Percentiles rank a stretch among this genome's conserved stretches.
phyloP scores from a whole-genome alignment of 164 flowering plant genomes.

The Tinospora cordifolia region DNA sequence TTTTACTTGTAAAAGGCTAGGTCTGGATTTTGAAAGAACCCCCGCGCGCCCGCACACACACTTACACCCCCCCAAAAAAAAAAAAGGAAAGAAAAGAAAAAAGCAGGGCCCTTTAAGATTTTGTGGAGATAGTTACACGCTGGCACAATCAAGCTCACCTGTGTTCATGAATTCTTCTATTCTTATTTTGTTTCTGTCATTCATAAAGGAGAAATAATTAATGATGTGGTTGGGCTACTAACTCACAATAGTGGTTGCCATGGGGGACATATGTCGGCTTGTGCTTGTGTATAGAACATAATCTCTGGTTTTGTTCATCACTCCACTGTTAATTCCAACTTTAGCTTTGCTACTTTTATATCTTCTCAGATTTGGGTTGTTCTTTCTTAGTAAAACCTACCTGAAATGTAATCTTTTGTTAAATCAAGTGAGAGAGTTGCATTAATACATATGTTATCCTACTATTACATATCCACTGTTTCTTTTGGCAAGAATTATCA shows the following conservation, averaged over 20 bases:
- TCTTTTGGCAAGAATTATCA: too few relatives aligned
- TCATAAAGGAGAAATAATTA: slow-evolving; percentile 1
- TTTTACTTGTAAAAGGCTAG: neutral
- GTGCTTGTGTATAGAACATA: neutral
- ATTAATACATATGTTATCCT: too few relatives aligned
- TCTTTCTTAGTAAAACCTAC: neutral
- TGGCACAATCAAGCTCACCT: neutral
- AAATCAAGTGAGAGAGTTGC: too few relatives aligned
- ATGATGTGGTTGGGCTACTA: slow-evolving; percentile 3
- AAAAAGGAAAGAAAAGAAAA: neutral
- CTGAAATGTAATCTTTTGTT: too few relatives aligned
- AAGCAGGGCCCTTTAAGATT: slow-evolving; percentile 1
- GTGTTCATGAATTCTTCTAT: neutral
- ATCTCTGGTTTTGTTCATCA: neutral
- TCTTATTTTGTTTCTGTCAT: neutral
- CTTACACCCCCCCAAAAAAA: too few relatives aligned
- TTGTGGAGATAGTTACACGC: neutral
- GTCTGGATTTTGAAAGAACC: neutral
- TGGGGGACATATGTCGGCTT: slow-evolving; percentile 3
- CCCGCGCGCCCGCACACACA: too few relatives aligned
- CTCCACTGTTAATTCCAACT: neutral
- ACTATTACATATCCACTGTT: too few relatives aligned
- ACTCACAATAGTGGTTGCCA: neutral
- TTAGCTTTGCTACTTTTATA: neutral
- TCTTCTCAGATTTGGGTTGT: neutral